Conservation (phyloP, 2,329 filamentous ascomycete species). For the Aspergillus sp. region DNA sequence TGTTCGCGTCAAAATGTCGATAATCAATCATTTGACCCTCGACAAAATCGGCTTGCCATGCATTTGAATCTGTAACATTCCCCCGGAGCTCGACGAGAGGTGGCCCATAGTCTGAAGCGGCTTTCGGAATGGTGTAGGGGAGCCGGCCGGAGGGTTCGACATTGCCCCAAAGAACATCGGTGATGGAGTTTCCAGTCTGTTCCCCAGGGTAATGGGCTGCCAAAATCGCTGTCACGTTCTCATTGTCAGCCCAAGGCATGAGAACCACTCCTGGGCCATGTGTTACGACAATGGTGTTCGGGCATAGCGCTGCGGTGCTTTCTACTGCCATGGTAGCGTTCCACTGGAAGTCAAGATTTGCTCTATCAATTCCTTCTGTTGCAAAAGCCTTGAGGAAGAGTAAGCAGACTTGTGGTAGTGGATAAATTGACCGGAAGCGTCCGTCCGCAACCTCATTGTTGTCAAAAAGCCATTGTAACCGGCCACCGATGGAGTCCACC, state of each 20-base stretch:
- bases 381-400: conserved; percentile 56
- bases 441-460: too few relatives aligned
- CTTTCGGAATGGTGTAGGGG: conserved; percentile 55
- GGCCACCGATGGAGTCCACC: conserved; percentile 51
- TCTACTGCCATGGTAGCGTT: conserved; percentile 53
- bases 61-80: conserved; percentile 4
- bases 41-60: conserved; percentile 34
- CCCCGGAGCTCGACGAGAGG: conserved; percentile 2
- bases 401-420: conserved; percentile 27
- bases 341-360: conserved; percentile 35
- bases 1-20: conserved; percentile 44
- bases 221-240: conserved; percentile 59
- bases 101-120: conserved; percentile 50
- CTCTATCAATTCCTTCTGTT: conserved; percentile 32
- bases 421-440: neutral
- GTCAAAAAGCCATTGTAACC: conserved; percentile 15
- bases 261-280: conserved; percentile 61
- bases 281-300: conserved; percentile 60
- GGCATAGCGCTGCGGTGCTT: conserved; percentile 55
- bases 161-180: conserved; percentile 53
- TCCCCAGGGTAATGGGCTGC: conserved; percentile 61
- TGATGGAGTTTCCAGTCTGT: conserved; percentile 53
- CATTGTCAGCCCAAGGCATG: conserved; percentile 56
- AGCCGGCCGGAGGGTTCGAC: conserved; percentile 53
- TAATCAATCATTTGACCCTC: conserved; percentile 53